Percentiles rank a stretch among this genome's conserved stretches.
Conservation (phyloP, 306 rosid genomes). For the Cajanus cajan region DNA sequence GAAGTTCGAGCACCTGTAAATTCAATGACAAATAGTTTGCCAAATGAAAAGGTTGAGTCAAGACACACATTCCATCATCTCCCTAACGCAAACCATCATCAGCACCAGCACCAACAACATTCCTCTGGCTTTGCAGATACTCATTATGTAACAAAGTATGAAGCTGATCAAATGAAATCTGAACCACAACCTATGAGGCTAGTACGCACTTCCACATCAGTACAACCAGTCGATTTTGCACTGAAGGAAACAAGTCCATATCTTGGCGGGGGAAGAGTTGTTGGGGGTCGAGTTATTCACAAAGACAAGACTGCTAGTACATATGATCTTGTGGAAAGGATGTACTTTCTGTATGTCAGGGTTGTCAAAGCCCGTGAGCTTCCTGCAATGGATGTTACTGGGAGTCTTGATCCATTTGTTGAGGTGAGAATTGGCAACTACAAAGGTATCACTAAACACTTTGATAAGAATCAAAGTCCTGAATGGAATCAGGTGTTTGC, state of each 20-base stretch:
- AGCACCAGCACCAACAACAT: conserved; percentile 39
- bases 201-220: conserved; percentile 54
- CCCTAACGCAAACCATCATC: conserved; percentile 50
- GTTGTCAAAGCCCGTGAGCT: conserved; percentile 88
- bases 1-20: conserved; percentile 29
- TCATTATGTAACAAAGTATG: conserved; percentile 52
- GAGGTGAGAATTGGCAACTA: conserved; percentile 89
- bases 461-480: conserved; percentile 71
- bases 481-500: conserved; percentile 89
- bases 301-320: conserved; percentile 78
- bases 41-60: conserved; percentile 32
- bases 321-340: conserved; percentile 85
- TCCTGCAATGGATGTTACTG: conserved; percentile 80
- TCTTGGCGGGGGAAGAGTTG: conserved; percentile 90
- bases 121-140: conserved; percentile 41
- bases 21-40: conserved; percentile 21
- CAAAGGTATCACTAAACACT: conserved; percentile 77
- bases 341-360: conserved; percentile 83
- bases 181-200: conserved; percentile 53
- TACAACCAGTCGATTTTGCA: conserved; percentile 76
- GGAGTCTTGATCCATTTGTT: conserved; percentile 84
- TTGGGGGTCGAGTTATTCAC: conserved; percentile 73
- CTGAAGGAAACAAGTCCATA: conserved; percentile 92
- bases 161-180: conserved; percentile 58
- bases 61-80: conserved; percentile 73